Percentiles rank a stretch among this genome's conserved stretches.
phyloP scores from a whole-genome alignment of 192 early-diverging fungal species.

The Mycoemilia scoparia region DNA sequence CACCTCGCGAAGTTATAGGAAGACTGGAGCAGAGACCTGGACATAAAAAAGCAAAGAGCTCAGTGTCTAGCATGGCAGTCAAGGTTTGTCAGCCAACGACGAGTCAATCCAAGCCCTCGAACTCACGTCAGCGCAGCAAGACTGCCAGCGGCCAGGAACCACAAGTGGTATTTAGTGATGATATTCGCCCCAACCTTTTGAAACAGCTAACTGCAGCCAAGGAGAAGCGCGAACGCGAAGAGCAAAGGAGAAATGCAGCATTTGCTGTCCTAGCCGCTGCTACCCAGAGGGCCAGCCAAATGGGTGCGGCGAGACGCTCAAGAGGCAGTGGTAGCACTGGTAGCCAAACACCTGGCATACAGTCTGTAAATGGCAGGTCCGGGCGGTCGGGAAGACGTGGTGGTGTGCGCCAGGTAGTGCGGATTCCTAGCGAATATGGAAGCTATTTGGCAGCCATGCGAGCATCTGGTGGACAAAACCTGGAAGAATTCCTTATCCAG shows the following conservation, averaged over 20 bases:
- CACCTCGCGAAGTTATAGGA: no score
- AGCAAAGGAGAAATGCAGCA: conserved; percentile 12
- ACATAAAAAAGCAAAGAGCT: no score
- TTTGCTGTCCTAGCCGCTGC: conserved; percentile 21
- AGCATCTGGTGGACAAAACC: conserved; percentile 48
- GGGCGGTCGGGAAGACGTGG: conserved; percentile 2
- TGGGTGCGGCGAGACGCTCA: background rate
- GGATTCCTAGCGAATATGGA: conserved; percentile 25
- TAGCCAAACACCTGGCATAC: background rate
- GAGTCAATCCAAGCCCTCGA: background rate
- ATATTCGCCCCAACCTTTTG: conserved; percentile 12
- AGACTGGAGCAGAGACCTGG: no score
- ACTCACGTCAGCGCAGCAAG: conserved; percentile 13
- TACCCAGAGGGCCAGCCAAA: conserved; percentile 11
- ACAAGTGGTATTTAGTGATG: conserved; percentile 45
- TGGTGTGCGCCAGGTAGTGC: conserved; percentile 1
- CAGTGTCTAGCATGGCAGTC: no score
- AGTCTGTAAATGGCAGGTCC: conserved; percentile 1
- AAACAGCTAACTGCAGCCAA: conserved; percentile 6
- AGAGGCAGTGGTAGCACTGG: background rate
- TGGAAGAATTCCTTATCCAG: conserved; percentile 86
- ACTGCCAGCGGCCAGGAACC: conserved; percentile 33
- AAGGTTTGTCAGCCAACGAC: no score
- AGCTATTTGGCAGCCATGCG: conserved; percentile 46
- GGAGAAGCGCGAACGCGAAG: conserved; percentile 6